Base-by-base conservation (phyloP, 345 rosid genomes). In the Eucalyptus sp. region DNA sequence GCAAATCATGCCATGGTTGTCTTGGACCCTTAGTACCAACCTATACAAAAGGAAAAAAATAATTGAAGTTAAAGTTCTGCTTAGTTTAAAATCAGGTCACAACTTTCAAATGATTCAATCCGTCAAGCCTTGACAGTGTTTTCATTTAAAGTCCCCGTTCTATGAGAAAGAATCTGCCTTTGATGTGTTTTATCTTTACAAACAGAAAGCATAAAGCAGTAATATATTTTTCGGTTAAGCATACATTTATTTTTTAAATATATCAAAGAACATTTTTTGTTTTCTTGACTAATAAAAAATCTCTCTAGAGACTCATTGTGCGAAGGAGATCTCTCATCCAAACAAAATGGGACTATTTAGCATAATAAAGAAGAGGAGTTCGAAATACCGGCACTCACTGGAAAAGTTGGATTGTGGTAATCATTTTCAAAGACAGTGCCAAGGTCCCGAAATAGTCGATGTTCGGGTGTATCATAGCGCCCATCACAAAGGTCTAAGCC, bases 1-100 rank as follows among this genome's bases (percentile, higher is more conserved):
- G 99, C 90, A 94, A 92, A 89, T 97, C 99, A 91, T 96, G 98
- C 98, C 99, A 95, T 10, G 98, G 99, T 91, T 97, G 90, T 90
- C 98, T 96, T 33, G 99, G 99, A 84, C 90, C 98, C 91, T 90
- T 94, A 41, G 89, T 94, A 91, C 93, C 97, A 66, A 92, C 91
- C 99, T 97, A 90, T 22, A 87, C 88, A 80, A 85, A n/a, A 50
- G 50, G 83, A 31, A 49, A 54, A 49, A 51, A 51, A 49, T 48
- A 50, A 83, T 71, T 37, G 29, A 80, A 88, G 83, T 71, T 68
- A 33, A 68, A 68, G 37, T 33, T 71, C 46, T 22, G 83, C 46
- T 18, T 37, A 18, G 83, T 71, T 17, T 3, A 37, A 71, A 71
- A 71, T 37, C 68, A 86, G 68, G 87, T 50, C 41, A 86, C 14